These are phyloP conservation scores for Nyssa sinensis DNA, from an alignment of 148 eudicot species.

Conservation along the genomic window DNA sequence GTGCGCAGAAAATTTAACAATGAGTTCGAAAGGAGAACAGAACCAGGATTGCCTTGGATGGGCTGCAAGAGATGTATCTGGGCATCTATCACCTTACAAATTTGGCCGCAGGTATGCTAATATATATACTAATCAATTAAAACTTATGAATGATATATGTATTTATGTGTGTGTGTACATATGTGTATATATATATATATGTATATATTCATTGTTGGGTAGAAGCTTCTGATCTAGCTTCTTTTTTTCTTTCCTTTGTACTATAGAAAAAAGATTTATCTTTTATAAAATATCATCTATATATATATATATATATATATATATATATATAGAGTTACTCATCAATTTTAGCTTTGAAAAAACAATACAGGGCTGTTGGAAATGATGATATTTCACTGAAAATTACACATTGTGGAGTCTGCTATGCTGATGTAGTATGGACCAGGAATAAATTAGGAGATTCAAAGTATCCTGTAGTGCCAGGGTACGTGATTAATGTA, in stretches of 20 bases:
- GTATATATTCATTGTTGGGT: not conserved
- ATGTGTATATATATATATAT: not conserved
- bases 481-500: conserved; percentile 5
- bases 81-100: conserved; percentile 9
- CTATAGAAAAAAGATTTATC: too few species aligned
- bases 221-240: not conserved
- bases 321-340: too few species aligned
- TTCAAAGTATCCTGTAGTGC: conserved; percentile 10
- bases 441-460: conserved; percentile 16
- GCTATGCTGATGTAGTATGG: conserved; percentile 16
- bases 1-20: too few species aligned
- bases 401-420: conserved; percentile 15
- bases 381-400: conserved; percentile 6
- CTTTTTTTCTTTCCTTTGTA: too few species aligned
- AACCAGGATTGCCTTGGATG: conserved; percentile 13
- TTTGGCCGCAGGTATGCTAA: conserved; percentile 13
- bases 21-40: not conserved
- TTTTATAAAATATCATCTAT: too few species aligned
- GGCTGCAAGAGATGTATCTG: conserved; percentile 19
- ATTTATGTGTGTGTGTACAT: not conserved
- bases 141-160: not conserved
- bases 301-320: too few species aligned
- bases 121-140: not conserved
- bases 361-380: conserved; percentile 14
- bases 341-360: too few species aligned